Evolutionary conservation across 495 filamentous ascomycete genomes (phyloP).

Genomic region (Lineolata rhizophorae): DNA sequence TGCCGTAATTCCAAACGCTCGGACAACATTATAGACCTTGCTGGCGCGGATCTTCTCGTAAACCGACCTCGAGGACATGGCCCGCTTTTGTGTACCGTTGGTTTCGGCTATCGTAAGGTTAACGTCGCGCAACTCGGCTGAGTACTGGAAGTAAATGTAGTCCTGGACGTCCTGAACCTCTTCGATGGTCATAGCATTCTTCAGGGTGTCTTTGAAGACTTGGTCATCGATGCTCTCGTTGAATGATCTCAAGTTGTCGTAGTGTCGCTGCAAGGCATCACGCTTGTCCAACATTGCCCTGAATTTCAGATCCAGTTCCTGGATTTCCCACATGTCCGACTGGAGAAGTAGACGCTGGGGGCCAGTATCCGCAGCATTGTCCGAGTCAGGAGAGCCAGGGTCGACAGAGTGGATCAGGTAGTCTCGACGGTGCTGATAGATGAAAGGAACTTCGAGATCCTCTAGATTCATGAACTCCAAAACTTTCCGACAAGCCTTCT

Average conservation of each 20-base stretch:
- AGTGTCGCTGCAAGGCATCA: constrained; percentile 53
- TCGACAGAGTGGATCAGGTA: constrained; percentile 69
- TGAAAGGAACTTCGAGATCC: constrained; percentile 85
- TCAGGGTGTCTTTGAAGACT: constrained; percentile 61
- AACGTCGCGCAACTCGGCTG: constrained; percentile 57
- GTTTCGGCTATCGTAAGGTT: constrained; percentile 20
- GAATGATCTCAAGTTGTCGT: constrained; percentile 44
- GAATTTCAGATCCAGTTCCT: constrained; percentile 88
- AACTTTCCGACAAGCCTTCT: constrained; percentile 74
- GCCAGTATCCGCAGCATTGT: constrained; percentile 30
- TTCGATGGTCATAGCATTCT: constrained; percentile 57
- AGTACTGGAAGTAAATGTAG: constrained; percentile 89
- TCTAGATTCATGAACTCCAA: constrained; percentile 84
- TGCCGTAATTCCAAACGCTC: constrained; percentile 73
- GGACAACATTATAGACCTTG: constrained; percentile 61
- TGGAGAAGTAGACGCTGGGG: constrained; percentile 72
- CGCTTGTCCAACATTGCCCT: constrained; percentile 77
- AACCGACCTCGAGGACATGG: constrained; percentile 47
- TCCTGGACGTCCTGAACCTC: constrained; percentile 93
- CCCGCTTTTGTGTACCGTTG: constrained; percentile 52
- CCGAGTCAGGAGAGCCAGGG: constrained; percentile 36
- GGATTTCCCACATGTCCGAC: constrained; percentile 81
- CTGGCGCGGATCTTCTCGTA: constrained; percentile 68
- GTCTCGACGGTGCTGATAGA: constrained; percentile 94
- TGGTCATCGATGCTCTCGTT: constrained; percentile 27